Evolutionary conservation across 345 rosid species (phyloP), one percentile per base, ranked within the genome.

Genomic region (Pugionium dolabratum): DNA sequence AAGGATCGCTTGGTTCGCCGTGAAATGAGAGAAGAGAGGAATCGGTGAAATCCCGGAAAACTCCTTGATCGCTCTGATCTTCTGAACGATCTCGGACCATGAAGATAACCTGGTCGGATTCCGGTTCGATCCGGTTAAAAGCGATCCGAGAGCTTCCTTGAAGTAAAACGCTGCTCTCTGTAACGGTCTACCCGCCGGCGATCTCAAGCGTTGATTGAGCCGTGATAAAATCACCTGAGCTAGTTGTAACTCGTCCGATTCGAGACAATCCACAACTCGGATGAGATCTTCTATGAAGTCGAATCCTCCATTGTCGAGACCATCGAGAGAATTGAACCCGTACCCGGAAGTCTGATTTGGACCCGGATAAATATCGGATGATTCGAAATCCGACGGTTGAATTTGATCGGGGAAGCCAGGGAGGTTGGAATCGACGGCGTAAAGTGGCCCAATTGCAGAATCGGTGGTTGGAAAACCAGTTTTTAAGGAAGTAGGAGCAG

Each of bases 1-100:
- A 3, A 91, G 85, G 44, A 95, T 79, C 2, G 94, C 94, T 81
- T 95, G 99, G 59, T 83, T 89, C 18, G 89, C 75, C 3, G 91
- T 91, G 84, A 91, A 87, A 64, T 91, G 96, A 7, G 86, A 75
- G 70, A 95, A 95, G 83, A 95, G 88, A 59, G 97, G 91, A 27
- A 95, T 85, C 4, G 97, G 99, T 10, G 97, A 91, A 44, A 87
- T 74, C 2, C 74, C 86, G 47, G 86, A 85, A 76, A 79, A 95
- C 55, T 82, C 88, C 71, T 83, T 87, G 71, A 85, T 80, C 4
- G 96, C 87, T 42, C 72, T 69, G 45, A 95, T 85, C 7, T 82
- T 86, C 50, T 91, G 94, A 33, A 95, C 84, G 9, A 87, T 81
- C 34, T 91, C 90, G 6, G 85, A 74, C 91, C 87, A 86, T 0